phyloP scores from a whole-genome alignment of 2,329 filamentous ascomycete species.

The Penicillium sp. region DNA sequence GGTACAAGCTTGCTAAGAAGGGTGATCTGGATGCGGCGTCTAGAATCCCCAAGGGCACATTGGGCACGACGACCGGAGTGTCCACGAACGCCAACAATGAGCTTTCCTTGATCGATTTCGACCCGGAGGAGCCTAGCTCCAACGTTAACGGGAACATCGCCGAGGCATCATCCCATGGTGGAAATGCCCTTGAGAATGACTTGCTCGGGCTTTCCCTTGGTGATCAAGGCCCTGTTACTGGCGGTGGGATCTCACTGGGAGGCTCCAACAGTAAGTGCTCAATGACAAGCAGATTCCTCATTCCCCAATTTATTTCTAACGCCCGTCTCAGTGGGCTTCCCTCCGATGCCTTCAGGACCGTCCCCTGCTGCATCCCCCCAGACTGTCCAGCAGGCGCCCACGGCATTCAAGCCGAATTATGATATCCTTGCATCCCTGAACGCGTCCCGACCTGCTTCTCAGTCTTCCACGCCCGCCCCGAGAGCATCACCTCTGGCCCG shows the following conservation, averaged over 20 bases:
- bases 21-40: slow-evolving; percentile 80
- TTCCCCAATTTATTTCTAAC: not conserved
- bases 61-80: slow-evolving; percentile 61
- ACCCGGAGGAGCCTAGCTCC: slow-evolving; percentile 51
- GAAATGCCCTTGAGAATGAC: slow-evolving; percentile 77
- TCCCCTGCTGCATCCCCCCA: slow-evolving; percentile 22
- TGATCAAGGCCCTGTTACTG: slow-evolving; percentile 63
- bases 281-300: not conserved
- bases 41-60: slow-evolving; percentile 75
- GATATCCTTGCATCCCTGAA: slow-evolving; percentile 54
- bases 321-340: slow-evolving; percentile 32
- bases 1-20: slow-evolving; percentile 94
- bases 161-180: slow-evolving; percentile 43
- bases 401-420: slow-evolving; percentile 50
- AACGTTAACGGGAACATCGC: slow-evolving; percentile 38
- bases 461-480: slow-evolving; percentile 48
- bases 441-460: slow-evolving; percentile 45
- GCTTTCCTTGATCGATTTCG: slow-evolving; percentile 88
- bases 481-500: slow-evolving; percentile 31
- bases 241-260: slow-evolving; percentile 78
- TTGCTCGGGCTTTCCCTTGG: slow-evolving; percentile 81
- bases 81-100: slow-evolving; percentile 67
- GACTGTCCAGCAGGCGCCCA: slow-evolving; percentile 39
- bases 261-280: slow-evolving; percentile 50
- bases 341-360: slow-evolving; percentile 28